Evolutionary conservation across 805 yeast species (phyloP), one percentile per base, ranked within the genome.

Genomic region (Kurtzmaniella fragi): DNA sequence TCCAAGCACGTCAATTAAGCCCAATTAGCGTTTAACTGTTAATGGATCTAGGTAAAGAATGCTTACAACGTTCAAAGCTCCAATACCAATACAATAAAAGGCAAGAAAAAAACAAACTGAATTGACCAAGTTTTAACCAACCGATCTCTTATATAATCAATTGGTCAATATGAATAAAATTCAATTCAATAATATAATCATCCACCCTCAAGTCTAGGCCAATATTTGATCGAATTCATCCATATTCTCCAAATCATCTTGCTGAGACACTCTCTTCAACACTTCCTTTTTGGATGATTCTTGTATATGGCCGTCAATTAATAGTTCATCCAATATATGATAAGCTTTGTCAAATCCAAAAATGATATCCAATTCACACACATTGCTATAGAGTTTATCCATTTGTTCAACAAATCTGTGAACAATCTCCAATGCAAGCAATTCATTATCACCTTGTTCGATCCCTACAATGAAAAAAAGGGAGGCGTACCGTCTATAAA

Each of bases 271-370:
- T 40, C 85, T 70, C 45, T 81, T 74, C 46, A 91, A 63, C 2
- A 89, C 88, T 52, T 86, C 96, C 40, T 79, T 75, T 48, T 82
- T 80, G 11, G 91, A 82, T 32, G 87, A 76, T 56, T 93, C 99
- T 47, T 85, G 84, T 15, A 93, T 61, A 36, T 83, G 81, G 0
- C 99, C 99, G 49, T 90, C 96, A 36, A 91, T 74, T 36, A 93
- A 62, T 49, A 93, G 69, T 59, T 93, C 99, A 59, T 93, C 96
- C 46, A 93, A 67, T 10, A 93, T 83, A 61, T 87, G 85, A 59
- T 93, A 93, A 0, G 98, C 97, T 56, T 86, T 84, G 50, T 85
- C 86, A 64, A 93, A 93, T 54, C 95, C 93, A 75, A 93, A 93
- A 36, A 93, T 93, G 45, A 93, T 93, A 64, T 93, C 99, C 52